Conservation (phyloP, 163 green algal species). For the Coccomyxa subellipsoidea region DNA sequence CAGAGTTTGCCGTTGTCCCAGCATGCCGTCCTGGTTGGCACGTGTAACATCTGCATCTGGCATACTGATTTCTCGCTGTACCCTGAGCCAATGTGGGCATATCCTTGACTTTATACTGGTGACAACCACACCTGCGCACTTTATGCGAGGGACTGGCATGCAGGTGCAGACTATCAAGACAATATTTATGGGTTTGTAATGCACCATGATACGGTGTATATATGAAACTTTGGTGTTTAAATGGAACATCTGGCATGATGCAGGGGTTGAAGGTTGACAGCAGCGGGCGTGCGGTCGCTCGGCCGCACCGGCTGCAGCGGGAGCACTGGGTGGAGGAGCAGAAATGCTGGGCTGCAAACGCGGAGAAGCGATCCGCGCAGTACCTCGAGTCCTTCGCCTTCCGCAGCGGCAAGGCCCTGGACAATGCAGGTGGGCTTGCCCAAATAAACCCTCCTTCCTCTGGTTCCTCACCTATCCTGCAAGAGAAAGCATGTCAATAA, state of each 20-base stretch:
- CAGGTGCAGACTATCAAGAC: not conserved
- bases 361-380: constrained; percentile 36
- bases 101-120: no score
- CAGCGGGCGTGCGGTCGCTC: not conserved
- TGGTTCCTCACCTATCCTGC: no score
- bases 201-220: not conserved
- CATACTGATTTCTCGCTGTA: no score
- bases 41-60: no score
- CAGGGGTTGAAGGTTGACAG: constrained; percentile 23
- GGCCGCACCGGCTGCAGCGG: not conserved
- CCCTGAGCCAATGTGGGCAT: no score
- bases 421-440: constrained; percentile 22
- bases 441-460: no score
- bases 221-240: not conserved
- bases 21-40: no score
- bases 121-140: no score
- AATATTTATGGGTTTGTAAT: not conserved
- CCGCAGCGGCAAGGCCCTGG: constrained; percentile 21
- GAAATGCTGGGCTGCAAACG: constrained; percentile 40
- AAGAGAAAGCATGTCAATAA: no score
- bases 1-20: no score
- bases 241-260: not conserved
- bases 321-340: constrained; percentile 30
- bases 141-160: no score
- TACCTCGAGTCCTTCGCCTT: constrained; percentile 39